These are phyloP conservation scores for Candida qinlingensis DNA, from an alignment of 805 yeast species.

Conservation along the genomic window DNA sequence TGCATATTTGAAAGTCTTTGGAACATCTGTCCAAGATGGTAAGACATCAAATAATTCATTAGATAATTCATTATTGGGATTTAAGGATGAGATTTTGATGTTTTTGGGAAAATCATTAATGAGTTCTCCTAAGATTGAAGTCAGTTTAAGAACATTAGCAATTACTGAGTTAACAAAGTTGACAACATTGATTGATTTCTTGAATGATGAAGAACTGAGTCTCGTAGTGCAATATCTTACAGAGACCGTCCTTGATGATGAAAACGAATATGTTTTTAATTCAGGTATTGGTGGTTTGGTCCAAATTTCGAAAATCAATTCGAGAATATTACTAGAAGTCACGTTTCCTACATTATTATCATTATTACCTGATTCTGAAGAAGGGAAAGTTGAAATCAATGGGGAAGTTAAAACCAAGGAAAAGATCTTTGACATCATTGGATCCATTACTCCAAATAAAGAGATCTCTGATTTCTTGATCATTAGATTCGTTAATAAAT, in stretches of 20 bases:
- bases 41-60: slow-evolving; percentile 4
- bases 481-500: slow-evolving; percentile 31
- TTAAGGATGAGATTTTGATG: slow-evolving; percentile 64
- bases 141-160: slow-evolving; percentile 61
- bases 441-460: slow-evolving; percentile 26
- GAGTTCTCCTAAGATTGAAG: slow-evolving; percentile 62
- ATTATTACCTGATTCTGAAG: slow-evolving; percentile 42
- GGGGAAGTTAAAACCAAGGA: slow-evolving; percentile 23
- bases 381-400: slow-evolving; percentile 23
- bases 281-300: slow-evolving; percentile 54
- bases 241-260: slow-evolving; percentile 51
- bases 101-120: slow-evolving; percentile 65
- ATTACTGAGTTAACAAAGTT: slow-evolving; percentile 59
- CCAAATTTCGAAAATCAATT: slow-evolving; percentile 32
- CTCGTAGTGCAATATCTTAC: slow-evolving; percentile 60
- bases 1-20: slow-evolving; percentile 43
- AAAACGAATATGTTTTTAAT: slow-evolving; percentile 44
- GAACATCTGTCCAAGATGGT: slow-evolving; percentile 14
- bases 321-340: slow-evolving; percentile 41
- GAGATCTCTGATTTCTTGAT: slow-evolving; percentile 33
- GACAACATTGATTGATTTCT: slow-evolving; percentile 42
- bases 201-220: slow-evolving; percentile 50
- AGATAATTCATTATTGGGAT: slow-evolving; percentile 35
- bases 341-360: slow-evolving; percentile 48
- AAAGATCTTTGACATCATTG: slow-evolving; percentile 22